Evolutionary conservation across 139 green algal species (phyloP), one percentile per base, ranked within the genome.

Genomic region (Gonium pectorale): DNA sequence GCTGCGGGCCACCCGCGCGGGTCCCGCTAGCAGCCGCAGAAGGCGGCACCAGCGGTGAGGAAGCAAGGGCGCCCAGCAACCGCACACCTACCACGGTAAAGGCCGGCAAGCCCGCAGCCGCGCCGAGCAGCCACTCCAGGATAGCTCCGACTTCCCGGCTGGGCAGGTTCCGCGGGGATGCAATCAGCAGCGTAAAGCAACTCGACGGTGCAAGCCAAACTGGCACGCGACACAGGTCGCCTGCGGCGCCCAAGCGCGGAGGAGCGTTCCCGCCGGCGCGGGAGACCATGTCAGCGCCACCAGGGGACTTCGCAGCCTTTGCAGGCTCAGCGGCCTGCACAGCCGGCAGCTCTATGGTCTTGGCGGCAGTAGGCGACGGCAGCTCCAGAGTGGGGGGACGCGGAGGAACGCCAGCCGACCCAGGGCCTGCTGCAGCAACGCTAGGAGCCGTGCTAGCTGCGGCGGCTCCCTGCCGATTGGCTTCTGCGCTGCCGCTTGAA

Each of bases 171-270:
- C 11, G 2, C 11, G 79, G 79, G 1, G 79, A 78, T 22, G 64
- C 17, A 35, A 77, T 3, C 26, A 85, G 64, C 64, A 85, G 63
- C 66, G 64, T 77, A 46, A 77, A 67, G 63, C 64, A 67, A 33
- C 46, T 67, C 49, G 5, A 5, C 0, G 67, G 46, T 0, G 79
- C 64, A 33, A 85, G 63, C 63, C 79, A 85, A 17, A 64, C 49
- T 26, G 79, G 79, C 44, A 85, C 49, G 33, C 46, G 63, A 29
- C 46, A 60, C n/a, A 77, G 68, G 68, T 77, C 68, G 0, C n/a
- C n/a, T n/a, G n/a, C n/a, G n/a, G n/a, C n/a, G n/a, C n/a, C n/a
- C n/a, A n/a, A n/a, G n/a, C n/a, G n/a, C n/a, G n/a, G n/a, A 31
- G 54, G 22, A 21, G 54, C 54, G 13, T 64, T 24, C 22, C 13